Base-by-base conservation (phyloP, 2,329 filamentous ascomycete species). In the Fusarium robinianum region DNA sequence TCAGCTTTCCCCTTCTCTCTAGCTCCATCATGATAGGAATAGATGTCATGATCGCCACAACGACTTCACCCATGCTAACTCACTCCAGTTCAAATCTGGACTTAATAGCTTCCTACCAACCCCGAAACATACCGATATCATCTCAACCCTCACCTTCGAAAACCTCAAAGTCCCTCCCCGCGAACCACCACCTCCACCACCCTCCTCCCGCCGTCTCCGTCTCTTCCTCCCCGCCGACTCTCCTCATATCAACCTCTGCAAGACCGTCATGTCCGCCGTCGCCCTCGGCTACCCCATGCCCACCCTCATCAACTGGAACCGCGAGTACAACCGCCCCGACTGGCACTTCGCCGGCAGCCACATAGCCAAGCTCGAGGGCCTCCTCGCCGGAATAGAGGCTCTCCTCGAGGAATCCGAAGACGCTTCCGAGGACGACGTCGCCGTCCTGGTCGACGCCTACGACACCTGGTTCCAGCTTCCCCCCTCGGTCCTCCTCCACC, bases 391-490 rank as follows among this genome's bases (percentile, higher is more conserved):
- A 12, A 62, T 68, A 7, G 56, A 67, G 21, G 55, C 56, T 1
- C 45, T 69, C 1, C 56, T 68, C 4, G 49, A 56, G 0, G 42
- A 57, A 17, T 35, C 23, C 19, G 38, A 51, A 5, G 51, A 54
- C 21, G 60, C 34, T 1, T 38, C 50, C 5, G 58, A 67, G 6
- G 56, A 70, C 8, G 66, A 69, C 40, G 44, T 71, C 1, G 62
- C 63, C 1, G 51, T 71, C 0, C 53, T 71, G n/a, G 64, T 71
- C 2, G 68, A 71, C 16, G 64, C 67, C 0, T 65, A 71, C 46
- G 67, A 71, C 27, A 53, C 67, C 24, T 71, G 68, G 68, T 71
- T 71, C 27, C 68, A 71, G 36, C 60, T 71, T 1, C 68, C 68
- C 0, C 65, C 67, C 1, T 65, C 65, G 5, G 67, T 69, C 1